phyloP scores from a whole-genome alignment of 1,284 basidiomycete species.

The Sparassis latifolia region DNA sequence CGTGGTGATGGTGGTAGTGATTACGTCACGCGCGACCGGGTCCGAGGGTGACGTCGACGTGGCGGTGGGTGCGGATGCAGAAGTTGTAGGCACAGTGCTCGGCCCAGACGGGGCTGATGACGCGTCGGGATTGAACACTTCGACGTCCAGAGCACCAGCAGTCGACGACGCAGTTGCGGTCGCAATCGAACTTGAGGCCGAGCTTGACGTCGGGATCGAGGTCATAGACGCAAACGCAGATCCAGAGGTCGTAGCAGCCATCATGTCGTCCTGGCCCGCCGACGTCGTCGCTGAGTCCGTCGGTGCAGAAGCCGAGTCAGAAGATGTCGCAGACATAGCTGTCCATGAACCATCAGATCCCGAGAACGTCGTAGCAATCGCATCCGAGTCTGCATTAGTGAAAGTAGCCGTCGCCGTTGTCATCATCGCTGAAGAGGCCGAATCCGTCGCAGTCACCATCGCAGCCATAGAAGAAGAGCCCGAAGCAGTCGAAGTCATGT shows the following conservation, averaged over 20 bases:
- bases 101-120: not conserved
- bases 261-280: no score
- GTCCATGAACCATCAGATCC: no score
- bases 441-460: not conserved
- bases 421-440: not conserved
- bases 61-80: slow-evolving; percentile 5
- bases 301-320: slow-evolving; percentile 1
- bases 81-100: not conserved
- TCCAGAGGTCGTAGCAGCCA: not conserved
- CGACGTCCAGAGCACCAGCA: slow-evolving; percentile 1
- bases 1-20: not conserved
- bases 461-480: not conserved
- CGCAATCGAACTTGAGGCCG: not conserved
- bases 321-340: not conserved
- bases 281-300: not conserved
- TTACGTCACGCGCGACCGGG: not conserved
- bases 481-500: not conserved
- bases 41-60: slow-evolving; percentile 7
- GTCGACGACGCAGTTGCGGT: not conserved
- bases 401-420: slow-evolving; percentile 10
- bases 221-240: no score
- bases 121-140: slow-evolving; percentile 1
- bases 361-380: slow-evolving; percentile 4
- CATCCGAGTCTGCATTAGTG: slow-evolving; percentile 7
- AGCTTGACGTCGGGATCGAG: not conserved